Evolutionary conservation across 2,329 filamentous ascomycete genomes (phyloP).

Genomic region (Epichloe festucae): DNA sequence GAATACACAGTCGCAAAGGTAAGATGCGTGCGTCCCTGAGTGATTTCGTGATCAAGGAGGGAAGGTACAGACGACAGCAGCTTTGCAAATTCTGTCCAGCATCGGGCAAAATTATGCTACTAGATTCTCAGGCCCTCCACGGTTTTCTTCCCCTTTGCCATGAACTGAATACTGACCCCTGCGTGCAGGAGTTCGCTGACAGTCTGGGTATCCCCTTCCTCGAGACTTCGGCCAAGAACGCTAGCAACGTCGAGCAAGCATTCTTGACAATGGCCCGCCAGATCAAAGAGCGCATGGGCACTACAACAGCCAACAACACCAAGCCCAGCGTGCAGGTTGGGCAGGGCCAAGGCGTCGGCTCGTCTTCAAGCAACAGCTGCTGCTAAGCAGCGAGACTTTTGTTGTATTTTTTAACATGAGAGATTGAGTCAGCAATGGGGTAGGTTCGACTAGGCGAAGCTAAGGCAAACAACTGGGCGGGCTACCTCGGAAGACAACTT

Average conservation of each 20-base stretch:
- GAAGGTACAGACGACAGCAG: neutral
- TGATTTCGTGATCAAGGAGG: neutral
- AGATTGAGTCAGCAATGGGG: neutral
- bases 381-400: slow-evolving; percentile 48
- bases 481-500: slow-evolving; percentile 9
- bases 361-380: slow-evolving; percentile 73
- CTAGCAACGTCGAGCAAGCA: slow-evolving; percentile 97
- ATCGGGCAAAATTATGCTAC: neutral
- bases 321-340: slow-evolving; percentile 96
- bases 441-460: slow-evolving; percentile 10
- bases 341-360: slow-evolving; percentile 86
- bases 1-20: slow-evolving; percentile 99
- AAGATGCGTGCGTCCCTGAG: slow-evolving; percentile 19
- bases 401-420: neutral
- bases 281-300: slow-evolving; percentile 99
- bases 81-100: neutral
- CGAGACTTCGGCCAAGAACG: slow-evolving; percentile 99
- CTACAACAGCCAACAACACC: slow-evolving; percentile 88
- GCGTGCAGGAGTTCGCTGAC: slow-evolving; percentile 83
- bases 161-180: slow-evolving; percentile 9
- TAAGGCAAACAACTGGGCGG: slow-evolving; percentile 18
- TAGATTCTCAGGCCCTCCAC: too few relatives aligned
- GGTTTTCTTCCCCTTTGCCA: neutral
- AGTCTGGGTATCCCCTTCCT: slow-evolving; percentile 98
- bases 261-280: slow-evolving; percentile 99